Evolutionary conservation across 441 rosid genomes (phyloP), one percentile per base, ranked within the genome.

Genomic region (Gossypium davidsonii): DNA sequence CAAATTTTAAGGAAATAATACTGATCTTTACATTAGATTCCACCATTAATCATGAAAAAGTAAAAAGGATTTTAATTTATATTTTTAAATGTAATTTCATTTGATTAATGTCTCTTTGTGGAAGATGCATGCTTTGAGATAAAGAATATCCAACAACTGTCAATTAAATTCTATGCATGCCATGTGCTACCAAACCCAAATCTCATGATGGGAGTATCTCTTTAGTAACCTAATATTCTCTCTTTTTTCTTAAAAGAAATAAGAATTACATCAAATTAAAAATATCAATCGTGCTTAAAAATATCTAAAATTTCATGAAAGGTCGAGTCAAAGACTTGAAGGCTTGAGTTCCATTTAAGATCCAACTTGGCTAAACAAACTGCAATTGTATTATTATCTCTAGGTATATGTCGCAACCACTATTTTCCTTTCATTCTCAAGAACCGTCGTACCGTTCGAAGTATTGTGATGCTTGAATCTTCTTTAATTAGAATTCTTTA

Each of bases 141-240:
- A n/a, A 49, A 49, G 71, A 15, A 49, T 34, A 49, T 66, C 64
- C 37, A 78, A 68, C 77, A 37, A 68, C 66, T 74, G 18, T 26
- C 57, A 57, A 70, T 72, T 70, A 23, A 58, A 11, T 11, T 68
- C 53, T 68, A 10, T 69, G 72, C 85, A 80, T 26, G 12, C 72
- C 82, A 78, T 76, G 83, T 78, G 82, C 77, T 61, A 80, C 73
- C 80, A 71, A 71, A 67, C 18, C 14, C 62, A 78, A 11, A 68
- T 72, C 72, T 65, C 73, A 71, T 71, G 15, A 12, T 48, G 34
- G 55, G 34, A 26, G 48, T 56, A 10, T 39, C 62, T 56, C 51
- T 42, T 70, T 42, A 4, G 65, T 37, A 67, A 59, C 77, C 80
- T 75, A 71, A 79, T 51, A 61, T 60, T 70, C 21, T 66, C 51